Conservation (phyloP, 768 basidiomycete genomes). For the Tricholoma bakamatsutake region DNA sequence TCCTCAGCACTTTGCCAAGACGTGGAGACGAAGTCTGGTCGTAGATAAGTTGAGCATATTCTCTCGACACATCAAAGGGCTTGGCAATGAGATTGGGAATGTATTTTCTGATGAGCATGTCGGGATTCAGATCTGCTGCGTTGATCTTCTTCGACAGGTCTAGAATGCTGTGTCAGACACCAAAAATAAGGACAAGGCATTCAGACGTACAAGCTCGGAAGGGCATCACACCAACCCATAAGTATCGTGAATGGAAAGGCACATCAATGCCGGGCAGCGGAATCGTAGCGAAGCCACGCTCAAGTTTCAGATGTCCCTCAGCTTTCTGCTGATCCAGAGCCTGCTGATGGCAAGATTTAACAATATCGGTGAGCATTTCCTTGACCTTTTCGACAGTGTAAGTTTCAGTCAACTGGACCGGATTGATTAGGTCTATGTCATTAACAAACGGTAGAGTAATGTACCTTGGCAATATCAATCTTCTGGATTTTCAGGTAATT, state of each 20-base stretch:
- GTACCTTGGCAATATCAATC: conserved; percentile 86
- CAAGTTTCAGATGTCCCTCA: conserved; percentile 88
- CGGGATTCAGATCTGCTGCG: conserved; percentile 83
- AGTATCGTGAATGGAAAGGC: conserved; percentile 98
- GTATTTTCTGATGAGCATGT: conserved; percentile 91
- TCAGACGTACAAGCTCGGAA: conserved; percentile 86
- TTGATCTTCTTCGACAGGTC: conserved; percentile 99
- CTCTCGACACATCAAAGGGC: conserved; percentile 76
- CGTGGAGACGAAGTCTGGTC: conserved; percentile 95
- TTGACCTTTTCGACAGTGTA: conserved; percentile 91
- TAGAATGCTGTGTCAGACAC: conserved; percentile 19
- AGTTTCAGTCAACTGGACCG: conserved; percentile 70
- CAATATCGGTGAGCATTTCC: conserved; percentile 91
- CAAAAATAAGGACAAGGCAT: not conserved
- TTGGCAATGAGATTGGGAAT: conserved; percentile 94
- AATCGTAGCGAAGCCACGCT: conserved; percentile 95
- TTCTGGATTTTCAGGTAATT: conserved; percentile 97
- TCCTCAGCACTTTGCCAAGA: conserved; percentile 89
- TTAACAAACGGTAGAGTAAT: not conserved
- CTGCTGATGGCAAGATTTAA: conserved; percentile 71
- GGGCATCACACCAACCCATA: conserved; percentile 97
- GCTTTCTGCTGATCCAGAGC: conserved; percentile 73
- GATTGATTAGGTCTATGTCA: not conserved
- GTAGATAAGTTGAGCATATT: conserved; percentile 93
- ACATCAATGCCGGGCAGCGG: conserved; percentile 97